Conservation (phyloP, 2,329 filamentous ascomycete species). For the Hypoxylon sp. region DNA sequence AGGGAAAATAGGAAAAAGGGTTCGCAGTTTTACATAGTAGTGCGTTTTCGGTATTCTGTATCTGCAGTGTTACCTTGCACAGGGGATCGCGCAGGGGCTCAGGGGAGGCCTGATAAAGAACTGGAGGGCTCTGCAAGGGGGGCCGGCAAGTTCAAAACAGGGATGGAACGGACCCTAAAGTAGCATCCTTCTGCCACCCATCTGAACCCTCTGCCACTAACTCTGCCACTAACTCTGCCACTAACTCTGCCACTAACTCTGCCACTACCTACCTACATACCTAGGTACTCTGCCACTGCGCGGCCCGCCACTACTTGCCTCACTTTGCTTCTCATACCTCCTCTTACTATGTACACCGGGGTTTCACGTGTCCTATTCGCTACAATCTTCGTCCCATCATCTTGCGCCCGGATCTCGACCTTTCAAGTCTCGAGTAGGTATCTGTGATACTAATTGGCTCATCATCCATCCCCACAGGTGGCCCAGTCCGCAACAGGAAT, state of each 20-base stretch:
- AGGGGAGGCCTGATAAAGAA: slow-evolving; percentile 1
- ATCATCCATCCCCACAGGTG: slow-evolving; percentile 13
- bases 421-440: neutral
- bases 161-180: slow-evolving; percentile 40
- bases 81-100: slow-evolving; percentile 13
- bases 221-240: slow-evolving; percentile 13
- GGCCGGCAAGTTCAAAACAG: slow-evolving; percentile 34
- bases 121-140: slow-evolving; percentile 30
- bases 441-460: slow-evolving; percentile 26
- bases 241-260: neutral
- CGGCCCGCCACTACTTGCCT: slow-evolving; percentile 35
- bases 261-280: too few relatives aligned
- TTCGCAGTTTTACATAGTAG: neutral
- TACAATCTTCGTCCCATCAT: slow-evolving; percentile 26
- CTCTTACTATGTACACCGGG: neutral
- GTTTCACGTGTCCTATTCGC: slow-evolving; percentile 17
- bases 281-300: slow-evolving; percentile 17
- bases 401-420: slow-evolving; percentile 36
- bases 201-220: slow-evolving; percentile 2
- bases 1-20: slow-evolving; percentile 4
- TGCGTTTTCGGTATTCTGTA: slow-evolving; percentile 22
- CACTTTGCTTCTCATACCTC: slow-evolving; percentile 9
- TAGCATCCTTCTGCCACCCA: too few relatives aligned
- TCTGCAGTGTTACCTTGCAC: slow-evolving; percentile 15
- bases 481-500: slow-evolving; percentile 26